A percentile compares a stretch with the other conserved stretches of the same genome.
Conservation (phyloP, 306 rosid genomes). For the Pyrus bretschneideri region DNA sequence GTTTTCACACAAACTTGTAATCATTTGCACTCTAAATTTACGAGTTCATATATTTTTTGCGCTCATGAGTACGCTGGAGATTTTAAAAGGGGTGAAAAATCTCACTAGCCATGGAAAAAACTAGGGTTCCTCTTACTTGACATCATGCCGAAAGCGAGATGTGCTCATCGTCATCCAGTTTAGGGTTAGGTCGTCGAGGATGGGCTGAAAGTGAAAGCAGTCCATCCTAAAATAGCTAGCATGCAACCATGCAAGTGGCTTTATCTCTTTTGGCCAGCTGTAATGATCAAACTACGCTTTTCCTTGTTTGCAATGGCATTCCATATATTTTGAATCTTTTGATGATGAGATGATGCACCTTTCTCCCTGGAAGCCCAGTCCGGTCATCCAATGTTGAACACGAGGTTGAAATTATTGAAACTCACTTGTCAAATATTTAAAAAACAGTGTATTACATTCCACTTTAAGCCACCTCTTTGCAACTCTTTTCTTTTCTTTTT, state of each 20-base stretch:
- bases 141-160: not conserved
- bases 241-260: not conserved
- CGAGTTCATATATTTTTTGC: no score
- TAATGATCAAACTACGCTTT: not conserved
- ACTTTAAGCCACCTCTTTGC: not conserved
- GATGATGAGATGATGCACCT: not conserved
- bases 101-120: not conserved
- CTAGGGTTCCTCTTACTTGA: not conserved
- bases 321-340: not conserved
- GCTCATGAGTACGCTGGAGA: no score
- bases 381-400: not conserved
- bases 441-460: not conserved
- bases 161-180: not conserved
- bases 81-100: not conserved
- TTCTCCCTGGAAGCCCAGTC: not conserved
- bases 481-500: no score
- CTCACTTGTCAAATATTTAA: not conserved
- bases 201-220: slow-evolving; percentile 1
- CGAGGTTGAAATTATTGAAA: not conserved
- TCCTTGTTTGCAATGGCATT: not conserved
- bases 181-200: slow-evolving; percentile 3
- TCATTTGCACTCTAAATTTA: not conserved
- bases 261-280: not conserved
- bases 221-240: not conserved
- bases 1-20: not conserved